A percentile compares a stretch with the other conserved stretches of the same genome.
Conservation (phyloP, 768 basidiomycete genomes). For the Lyophyllum decastes region DNA sequence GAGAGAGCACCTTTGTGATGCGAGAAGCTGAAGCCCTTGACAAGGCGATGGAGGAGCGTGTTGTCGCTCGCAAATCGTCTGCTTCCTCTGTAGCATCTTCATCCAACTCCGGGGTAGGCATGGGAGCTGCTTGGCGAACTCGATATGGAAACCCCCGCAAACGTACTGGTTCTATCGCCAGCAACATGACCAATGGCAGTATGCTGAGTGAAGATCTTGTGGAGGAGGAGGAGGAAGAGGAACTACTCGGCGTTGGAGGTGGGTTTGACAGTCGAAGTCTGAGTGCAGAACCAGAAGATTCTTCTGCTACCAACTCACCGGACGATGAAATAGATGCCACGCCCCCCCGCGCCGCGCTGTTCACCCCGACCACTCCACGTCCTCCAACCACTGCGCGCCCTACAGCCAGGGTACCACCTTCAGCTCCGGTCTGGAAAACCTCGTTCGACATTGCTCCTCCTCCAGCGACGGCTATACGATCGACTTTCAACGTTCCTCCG, state of each 20-base stretch:
- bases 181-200: constrained; percentile 66
- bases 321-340: constrained; percentile 40
- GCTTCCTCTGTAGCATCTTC: constrained; percentile 64
- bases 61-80: constrained; percentile 73
- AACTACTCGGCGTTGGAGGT: constrained; percentile 67
- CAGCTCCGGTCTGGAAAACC: constrained; percentile 60
- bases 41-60: constrained; percentile 85
- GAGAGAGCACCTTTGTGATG: constrained; percentile 59
- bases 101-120: constrained; percentile 55
- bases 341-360: constrained; percentile 21
- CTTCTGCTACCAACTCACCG: constrained; percentile 44
- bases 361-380: constrained; percentile 28
- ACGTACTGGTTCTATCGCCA: constrained; percentile 76
- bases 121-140: constrained; percentile 66
- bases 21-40: constrained; percentile 83
- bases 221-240: constrained; percentile 80
- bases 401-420: constrained; percentile 42
- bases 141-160: constrained; percentile 62
- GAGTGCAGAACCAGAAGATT: constrained; percentile 36
- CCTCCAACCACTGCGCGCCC: constrained; percentile 14
- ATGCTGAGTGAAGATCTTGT: constrained; percentile 78
- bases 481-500: constrained; percentile 49
- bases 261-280: constrained; percentile 51
- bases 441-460: constrained; percentile 55
- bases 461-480: constrained; percentile 52